Evolutionary conservation across 164 flowering plant species (phyloP).

Genomic region (Magnolia sinica): DNA sequence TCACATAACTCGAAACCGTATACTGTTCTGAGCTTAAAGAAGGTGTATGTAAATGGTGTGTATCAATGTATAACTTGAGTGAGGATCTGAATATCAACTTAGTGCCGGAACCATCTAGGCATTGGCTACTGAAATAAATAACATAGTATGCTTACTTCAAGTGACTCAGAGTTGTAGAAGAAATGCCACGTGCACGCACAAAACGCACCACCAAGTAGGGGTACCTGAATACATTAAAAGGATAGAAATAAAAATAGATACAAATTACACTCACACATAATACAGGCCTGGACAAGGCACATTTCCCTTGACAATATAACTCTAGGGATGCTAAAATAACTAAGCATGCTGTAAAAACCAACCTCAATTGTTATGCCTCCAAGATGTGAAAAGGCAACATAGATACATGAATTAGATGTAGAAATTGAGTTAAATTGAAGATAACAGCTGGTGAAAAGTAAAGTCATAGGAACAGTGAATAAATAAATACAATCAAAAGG

Average conservation of each 20-base stretch:
- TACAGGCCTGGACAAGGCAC: neutral
- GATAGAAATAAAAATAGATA: neutral
- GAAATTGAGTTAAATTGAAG: neutral
- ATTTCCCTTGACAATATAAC: neutral
- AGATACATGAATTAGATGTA: neutral
- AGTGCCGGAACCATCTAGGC: neutral
- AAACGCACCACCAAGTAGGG: constrained; percentile 92
- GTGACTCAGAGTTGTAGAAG: constrained; percentile 90
- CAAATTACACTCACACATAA: neutral
- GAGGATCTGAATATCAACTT: neutral
- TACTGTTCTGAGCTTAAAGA: too few species aligned
- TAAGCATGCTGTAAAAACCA: neutral
- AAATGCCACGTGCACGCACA: constrained; percentile 99
- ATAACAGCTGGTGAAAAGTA: neutral
- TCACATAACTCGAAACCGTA: too few species aligned
- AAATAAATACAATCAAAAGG: neutral
- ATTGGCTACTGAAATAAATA: neutral
- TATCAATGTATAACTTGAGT: too few species aligned
- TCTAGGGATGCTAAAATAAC: neutral
- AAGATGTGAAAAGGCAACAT: neutral
- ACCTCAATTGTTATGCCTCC: neutral
- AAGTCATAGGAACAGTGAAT: neutral
- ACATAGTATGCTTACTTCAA: constrained; percentile 53
- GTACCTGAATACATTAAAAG: constrained; percentile 49
- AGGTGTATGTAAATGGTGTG: too few species aligned